Percentiles rank a stretch among this genome's conserved stretches.
Conservation (phyloP, 257 asterid species). For the Petrea volubilis region DNA sequence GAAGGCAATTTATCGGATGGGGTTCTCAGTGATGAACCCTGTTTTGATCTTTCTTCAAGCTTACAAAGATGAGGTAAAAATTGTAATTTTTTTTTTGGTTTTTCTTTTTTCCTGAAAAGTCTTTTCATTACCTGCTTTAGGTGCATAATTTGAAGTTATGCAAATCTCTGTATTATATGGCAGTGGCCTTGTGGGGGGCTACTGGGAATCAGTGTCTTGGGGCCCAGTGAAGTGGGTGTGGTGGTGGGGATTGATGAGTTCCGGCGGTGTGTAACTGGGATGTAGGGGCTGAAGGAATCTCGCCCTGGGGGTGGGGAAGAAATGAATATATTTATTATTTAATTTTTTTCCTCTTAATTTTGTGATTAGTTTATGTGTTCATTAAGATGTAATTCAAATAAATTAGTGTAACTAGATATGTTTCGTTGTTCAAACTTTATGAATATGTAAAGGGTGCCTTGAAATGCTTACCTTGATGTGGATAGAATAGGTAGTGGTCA, state of each 20-base stretch:
- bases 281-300: too few relatives aligned
- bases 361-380: too few relatives aligned
- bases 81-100: neutral
- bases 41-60: slow-evolving; percentile 71
- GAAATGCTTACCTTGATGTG: neutral
- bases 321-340: too few relatives aligned
- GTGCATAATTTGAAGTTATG: slow-evolving; percentile 23
- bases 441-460: neutral
- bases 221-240: too few relatives aligned
- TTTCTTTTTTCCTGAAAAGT: neutral
- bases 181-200: neutral
- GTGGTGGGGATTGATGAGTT: too few relatives aligned
- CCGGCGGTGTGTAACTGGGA: too few relatives aligned
- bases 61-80: slow-evolving; percentile 82
- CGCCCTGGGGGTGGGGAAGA: too few relatives aligned
- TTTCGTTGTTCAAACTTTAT: too few relatives aligned
- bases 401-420: too few relatives aligned
- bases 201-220: too few relatives aligned
- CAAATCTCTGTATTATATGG: slow-evolving; percentile 5
- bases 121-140: slow-evolving; percentile 19
- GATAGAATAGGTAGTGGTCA: neutral
- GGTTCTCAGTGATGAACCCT: slow-evolving; percentile 72
- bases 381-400: too few relatives aligned
- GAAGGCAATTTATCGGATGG: slow-evolving; percentile 86
- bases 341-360: too few relatives aligned